Evolutionary conservation across 2,329 filamentous ascomycete species (phyloP).

Genomic region (Colletotrichum eleusines): DNA sequence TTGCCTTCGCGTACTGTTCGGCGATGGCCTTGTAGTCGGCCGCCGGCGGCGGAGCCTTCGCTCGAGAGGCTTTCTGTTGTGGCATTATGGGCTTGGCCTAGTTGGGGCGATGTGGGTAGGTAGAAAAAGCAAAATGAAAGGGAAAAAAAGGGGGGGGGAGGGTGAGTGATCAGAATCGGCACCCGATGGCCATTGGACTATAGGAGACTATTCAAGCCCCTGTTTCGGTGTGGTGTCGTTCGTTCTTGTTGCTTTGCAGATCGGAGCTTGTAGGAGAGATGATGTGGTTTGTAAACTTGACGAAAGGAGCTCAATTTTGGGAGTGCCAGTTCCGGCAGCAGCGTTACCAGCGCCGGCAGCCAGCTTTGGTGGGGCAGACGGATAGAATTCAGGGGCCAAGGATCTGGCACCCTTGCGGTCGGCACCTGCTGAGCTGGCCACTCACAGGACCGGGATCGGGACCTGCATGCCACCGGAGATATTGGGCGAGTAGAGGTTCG

Average conservation of each 20-base stretch:
- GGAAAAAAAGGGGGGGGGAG: slow-evolving; percentile 13
- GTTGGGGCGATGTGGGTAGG: background rate
- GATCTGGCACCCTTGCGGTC: slow-evolving; percentile 23
- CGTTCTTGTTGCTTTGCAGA: slow-evolving; percentile 1
- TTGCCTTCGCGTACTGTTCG: slow-evolving; percentile 66
- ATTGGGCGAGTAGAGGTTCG: background rate
- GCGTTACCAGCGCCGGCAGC: slow-evolving; percentile 8
- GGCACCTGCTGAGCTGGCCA: slow-evolving; percentile 9
- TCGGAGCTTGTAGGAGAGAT: slow-evolving; percentile 23
- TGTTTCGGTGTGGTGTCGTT: slow-evolving; percentile 28
- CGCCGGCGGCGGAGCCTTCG: slow-evolving; percentile 30
- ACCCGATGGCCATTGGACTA: slow-evolving; percentile 38
- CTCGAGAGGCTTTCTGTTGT: slow-evolving; percentile 33
- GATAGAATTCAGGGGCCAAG: slow-evolving; percentile 22
- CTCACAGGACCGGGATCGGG: background rate
- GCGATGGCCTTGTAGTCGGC: slow-evolving; percentile 66
- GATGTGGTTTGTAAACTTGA: slow-evolving; percentile 11
- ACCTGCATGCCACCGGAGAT: slow-evolving; percentile 7
- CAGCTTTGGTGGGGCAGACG: slow-evolving; percentile 38
- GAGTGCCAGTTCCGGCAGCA: slow-evolving; percentile 28
- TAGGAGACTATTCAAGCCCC: slow-evolving; percentile 32
- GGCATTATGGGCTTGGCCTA: slow-evolving; percentile 33
- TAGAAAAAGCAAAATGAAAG: slow-evolving; percentile 24
- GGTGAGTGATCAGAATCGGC: slow-evolving; percentile 32
- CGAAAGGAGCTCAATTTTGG: slow-evolving; percentile 38